A percentile compares a stretch with the other conserved stretches of the same genome.
phyloP scores from a whole-genome alignment of 306 rosid species.

The Trifolium subterraneum region DNA sequence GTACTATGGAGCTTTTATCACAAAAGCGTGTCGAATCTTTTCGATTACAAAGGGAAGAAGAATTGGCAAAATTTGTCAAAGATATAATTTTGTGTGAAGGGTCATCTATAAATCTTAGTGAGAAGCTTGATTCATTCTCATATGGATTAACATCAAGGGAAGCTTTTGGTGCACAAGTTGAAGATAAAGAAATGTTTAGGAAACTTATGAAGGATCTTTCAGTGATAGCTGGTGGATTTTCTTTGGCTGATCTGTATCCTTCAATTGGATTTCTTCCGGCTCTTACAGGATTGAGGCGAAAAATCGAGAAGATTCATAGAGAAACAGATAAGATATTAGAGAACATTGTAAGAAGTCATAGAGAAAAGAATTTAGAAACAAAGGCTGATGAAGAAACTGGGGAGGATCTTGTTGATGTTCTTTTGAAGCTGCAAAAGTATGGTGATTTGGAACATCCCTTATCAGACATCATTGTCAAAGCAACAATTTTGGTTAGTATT shows the following conservation, averaged over 20 bases:
- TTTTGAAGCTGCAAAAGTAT: slow-evolving; percentile 24
- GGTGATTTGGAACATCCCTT: slow-evolving; percentile 27
- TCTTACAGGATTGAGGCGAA: not conserved
- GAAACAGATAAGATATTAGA: slow-evolving; percentile 17
- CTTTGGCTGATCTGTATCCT: slow-evolving; percentile 14
- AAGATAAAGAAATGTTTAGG: slow-evolving; percentile 8
- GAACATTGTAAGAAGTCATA: slow-evolving; percentile 7
- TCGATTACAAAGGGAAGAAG: not conserved
- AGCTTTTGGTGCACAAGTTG: not conserved
- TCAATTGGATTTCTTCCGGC: slow-evolving; percentile 1
- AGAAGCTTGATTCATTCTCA: not conserved
- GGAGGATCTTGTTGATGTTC: slow-evolving; percentile 42
- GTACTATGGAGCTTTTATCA: not conserved
- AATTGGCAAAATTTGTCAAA: not conserved
- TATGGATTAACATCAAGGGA: slow-evolving; percentile 15
- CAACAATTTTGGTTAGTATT: slow-evolving; percentile 31
- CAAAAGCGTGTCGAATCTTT: not conserved
- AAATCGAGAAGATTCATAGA: not conserved
- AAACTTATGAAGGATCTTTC: slow-evolving; percentile 18
- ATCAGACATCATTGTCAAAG: slow-evolving; percentile 20
- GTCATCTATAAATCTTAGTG: slow-evolving; percentile 9
- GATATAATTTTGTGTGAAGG: slow-evolving; percentile 1
- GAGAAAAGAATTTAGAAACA: not conserved
- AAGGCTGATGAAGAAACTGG: not conserved
- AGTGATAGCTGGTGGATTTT: slow-evolving; percentile 15